Conservation (phyloP, 2,329 filamentous ascomycete genomes). For the Diplodia corticola region DNA sequence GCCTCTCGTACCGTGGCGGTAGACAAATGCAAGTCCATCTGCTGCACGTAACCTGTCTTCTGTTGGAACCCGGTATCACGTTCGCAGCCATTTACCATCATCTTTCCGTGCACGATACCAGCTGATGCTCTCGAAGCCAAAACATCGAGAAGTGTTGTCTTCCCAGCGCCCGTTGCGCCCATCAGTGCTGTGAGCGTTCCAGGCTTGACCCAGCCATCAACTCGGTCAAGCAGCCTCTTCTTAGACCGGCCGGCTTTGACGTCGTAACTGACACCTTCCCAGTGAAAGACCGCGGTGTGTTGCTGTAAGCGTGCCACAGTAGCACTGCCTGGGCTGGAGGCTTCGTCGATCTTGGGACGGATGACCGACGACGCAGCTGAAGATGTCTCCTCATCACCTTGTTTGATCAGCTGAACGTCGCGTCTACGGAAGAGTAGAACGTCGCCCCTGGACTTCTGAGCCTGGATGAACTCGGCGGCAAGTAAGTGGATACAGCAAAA, state of each 20-base stretch:
- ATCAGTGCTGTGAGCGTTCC: constrained; percentile 53
- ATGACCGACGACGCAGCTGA: too few species aligned
- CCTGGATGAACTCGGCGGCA: constrained; percentile 42
- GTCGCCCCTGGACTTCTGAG: constrained; percentile 46
- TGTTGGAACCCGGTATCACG: constrained; percentile 39
- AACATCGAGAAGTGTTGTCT: constrained; percentile 41
- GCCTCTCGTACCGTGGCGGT: constrained; percentile 41
- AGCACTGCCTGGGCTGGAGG: too few species aligned
- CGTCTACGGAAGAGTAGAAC: constrained; percentile 34
- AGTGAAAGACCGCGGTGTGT: constrained; percentile 67
- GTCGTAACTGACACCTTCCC: constrained; percentile 53
- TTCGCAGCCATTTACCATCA: constrained; percentile 42
- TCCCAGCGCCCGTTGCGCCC: constrained; percentile 43
- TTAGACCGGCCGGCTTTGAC: constrained; percentile 53
- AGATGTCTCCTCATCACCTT: too few species aligned
- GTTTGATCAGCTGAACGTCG: too few species aligned
- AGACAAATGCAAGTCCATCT: constrained; percentile 56
- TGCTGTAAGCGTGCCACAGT: constrained; percentile 36
- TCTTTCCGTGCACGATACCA: constrained; percentile 42
- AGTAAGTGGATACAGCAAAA: constrained; percentile 36
- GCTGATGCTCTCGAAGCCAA: constrained; percentile 39
- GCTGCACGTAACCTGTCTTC: constrained; percentile 43
- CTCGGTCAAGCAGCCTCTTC: constrained; percentile 55
- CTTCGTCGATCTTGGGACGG: too few species aligned
- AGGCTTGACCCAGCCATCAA: constrained; percentile 57